A percentile compares a stretch with the other conserved stretches of the same genome.
Evolutionary conservation across 192 early-diverging fungal species (phyloP).

Genomic region (Phlyctochytrium arcticum): DNA sequence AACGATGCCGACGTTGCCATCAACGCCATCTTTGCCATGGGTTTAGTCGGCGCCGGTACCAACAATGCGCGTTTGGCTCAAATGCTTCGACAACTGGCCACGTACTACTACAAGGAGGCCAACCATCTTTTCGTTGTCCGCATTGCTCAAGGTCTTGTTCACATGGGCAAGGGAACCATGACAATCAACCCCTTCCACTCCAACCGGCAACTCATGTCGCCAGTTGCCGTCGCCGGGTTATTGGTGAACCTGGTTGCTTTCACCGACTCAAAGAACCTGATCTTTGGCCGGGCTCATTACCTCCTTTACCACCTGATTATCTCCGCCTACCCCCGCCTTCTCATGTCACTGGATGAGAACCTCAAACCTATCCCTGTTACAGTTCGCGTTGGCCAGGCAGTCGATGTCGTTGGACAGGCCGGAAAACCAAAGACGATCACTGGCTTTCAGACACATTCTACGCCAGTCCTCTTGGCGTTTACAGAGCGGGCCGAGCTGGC

Average conservation of each 20-base stretch:
- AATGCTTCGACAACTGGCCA: conserved; percentile 92
- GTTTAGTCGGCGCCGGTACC: conserved; percentile 95
- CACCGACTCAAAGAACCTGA: conserved; percentile 84
- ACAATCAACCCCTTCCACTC: conserved; percentile 93
- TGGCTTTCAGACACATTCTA: conserved; percentile 97
- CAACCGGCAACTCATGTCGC: conserved; percentile 88
- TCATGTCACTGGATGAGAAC: conserved; percentile 93
- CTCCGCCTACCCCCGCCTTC: conserved; percentile 96
- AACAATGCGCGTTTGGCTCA: conserved; percentile 99
- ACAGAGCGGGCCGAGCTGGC: conserved; percentile 97
- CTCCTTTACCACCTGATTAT: conserved; percentile 89
- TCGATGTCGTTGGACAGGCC: conserved; percentile 99
- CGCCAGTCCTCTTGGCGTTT: conserved; percentile 93
- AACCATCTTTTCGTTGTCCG: conserved; percentile 81
- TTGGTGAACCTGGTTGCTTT: conserved; percentile 88
- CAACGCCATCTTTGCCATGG: conserved; percentile 98
- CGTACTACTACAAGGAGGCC: conserved; percentile 95
- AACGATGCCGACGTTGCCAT: conserved; percentile 91
- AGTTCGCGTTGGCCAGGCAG: conserved; percentile 97
- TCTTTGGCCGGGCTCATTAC: conserved; percentile 88
- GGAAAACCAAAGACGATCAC: conserved; percentile 98
- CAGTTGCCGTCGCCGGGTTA: conserved; percentile 80
- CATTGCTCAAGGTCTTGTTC: conserved; percentile 77
- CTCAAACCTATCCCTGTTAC: conserved; percentile 77
- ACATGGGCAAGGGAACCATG: conserved; percentile 99